Percentiles rank a stretch among this genome's conserved stretches.
phyloP scores from a whole-genome alignment of 2,329 filamentous ascomycete species.

The Aspergillus hortae region DNA sequence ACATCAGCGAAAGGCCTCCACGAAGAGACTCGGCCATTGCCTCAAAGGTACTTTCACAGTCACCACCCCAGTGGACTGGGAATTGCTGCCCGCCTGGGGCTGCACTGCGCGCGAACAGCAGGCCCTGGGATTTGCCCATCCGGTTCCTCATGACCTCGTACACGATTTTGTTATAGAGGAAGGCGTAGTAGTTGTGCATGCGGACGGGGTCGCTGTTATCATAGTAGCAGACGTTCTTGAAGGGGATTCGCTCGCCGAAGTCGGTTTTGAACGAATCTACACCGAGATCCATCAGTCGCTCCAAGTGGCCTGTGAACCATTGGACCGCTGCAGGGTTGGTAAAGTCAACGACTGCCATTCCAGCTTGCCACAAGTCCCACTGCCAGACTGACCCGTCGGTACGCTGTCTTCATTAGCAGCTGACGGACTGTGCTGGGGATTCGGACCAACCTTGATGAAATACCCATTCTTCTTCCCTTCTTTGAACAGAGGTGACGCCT shows the following conservation, averaged over 20 bases:
- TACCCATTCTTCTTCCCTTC: constrained; percentile 62
- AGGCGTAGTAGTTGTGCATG: constrained; percentile 76
- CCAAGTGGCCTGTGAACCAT: constrained; percentile 63
- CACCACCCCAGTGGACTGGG: constrained; percentile 69
- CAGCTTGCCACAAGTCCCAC: constrained; percentile 74
- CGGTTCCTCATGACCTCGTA: constrained; percentile 61
- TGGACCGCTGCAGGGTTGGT: constrained; percentile 65
- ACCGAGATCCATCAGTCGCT: constrained; percentile 63
- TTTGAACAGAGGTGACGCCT: constrained; percentile 64
- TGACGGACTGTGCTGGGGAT: not conserved
- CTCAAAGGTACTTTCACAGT: constrained; percentile 70
- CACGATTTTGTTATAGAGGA: constrained; percentile 67
- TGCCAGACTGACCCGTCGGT: constrained; percentile 69
- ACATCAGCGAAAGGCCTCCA: constrained; percentile 60
- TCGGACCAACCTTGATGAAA: constrained; percentile 52
- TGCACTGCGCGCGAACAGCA: constrained; percentile 66
- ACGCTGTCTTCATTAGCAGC: constrained; percentile 33
- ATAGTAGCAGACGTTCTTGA: constrained; percentile 61
- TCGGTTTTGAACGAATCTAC: constrained; percentile 73
- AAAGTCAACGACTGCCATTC: constrained; percentile 71
- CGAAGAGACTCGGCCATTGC: constrained; percentile 71
- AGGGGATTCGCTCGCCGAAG: constrained; percentile 70
- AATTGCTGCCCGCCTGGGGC: constrained; percentile 67
- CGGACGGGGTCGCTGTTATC: constrained; percentile 58
- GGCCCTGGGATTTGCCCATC: constrained; percentile 51